Evolutionary conservation across 2,329 filamentous ascomycete genomes (phyloP).

Genomic region (Ambrosiella beaveri): DNA sequence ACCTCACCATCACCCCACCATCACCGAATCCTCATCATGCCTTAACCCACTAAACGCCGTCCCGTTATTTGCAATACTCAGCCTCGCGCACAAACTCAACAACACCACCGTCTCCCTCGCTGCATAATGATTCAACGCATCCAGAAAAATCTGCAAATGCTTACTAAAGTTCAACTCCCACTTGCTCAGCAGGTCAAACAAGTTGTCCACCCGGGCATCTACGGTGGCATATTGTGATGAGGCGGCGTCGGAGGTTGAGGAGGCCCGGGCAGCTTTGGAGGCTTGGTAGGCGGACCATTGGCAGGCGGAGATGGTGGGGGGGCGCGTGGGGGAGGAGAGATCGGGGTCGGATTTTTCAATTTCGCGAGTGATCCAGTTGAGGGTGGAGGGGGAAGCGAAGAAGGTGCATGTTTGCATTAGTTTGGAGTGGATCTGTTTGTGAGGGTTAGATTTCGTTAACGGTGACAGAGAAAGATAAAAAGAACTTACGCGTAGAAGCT

Average conservation of each 20-base stretch:
- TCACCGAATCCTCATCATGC: slow-evolving; percentile 30
- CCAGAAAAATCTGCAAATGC: slow-evolving; percentile 82
- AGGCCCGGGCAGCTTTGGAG: slow-evolving; percentile 26
- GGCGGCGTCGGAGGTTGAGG: slow-evolving; percentile 18
- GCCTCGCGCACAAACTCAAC: slow-evolving; percentile 64
- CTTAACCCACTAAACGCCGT: slow-evolving; percentile 44
- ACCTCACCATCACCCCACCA: background rate
- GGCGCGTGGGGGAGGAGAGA: slow-evolving; percentile 40
- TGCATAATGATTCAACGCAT: slow-evolving; percentile 91
- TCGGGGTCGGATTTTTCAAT: slow-evolving; percentile 73
- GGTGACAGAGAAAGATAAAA: background rate
- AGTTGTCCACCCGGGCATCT: slow-evolving; percentile 46
- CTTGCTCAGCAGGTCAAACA: slow-evolving; percentile 74
- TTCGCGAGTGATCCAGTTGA: slow-evolving; percentile 68
- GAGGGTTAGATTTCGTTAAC: background rate
- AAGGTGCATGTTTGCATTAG: slow-evolving; percentile 90
- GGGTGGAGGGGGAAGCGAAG: slow-evolving; percentile 62
- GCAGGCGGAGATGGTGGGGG: slow-evolving; percentile 39
- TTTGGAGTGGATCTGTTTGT: slow-evolving; percentile 74
- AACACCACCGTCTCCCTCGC: slow-evolving; percentile 94
- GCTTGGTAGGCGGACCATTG: slow-evolving; percentile 43
- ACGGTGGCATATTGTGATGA: slow-evolving; percentile 22
- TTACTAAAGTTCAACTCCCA: slow-evolving; percentile 88
- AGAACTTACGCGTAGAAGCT: slow-evolving; percentile 60
- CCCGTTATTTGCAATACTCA: slow-evolving; percentile 69